Conservation (phyloP, 176 grass and related monocot genomes). For the Carex scoparia region DNA sequence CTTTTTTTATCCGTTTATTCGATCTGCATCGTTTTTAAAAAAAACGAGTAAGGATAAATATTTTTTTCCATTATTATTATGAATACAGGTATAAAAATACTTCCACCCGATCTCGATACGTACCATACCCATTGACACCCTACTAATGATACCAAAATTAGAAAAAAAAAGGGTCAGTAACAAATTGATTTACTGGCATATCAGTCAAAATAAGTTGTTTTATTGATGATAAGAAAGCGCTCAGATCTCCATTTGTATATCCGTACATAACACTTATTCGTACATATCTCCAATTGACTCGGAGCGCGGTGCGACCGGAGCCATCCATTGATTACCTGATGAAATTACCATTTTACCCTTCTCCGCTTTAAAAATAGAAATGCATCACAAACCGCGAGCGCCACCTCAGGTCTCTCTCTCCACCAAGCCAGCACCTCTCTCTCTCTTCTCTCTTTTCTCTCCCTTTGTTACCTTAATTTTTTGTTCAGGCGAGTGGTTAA, state of each 20-base stretch:
- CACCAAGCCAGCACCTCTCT: not conserved
- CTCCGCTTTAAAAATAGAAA: conserved; percentile 12
- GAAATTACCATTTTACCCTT: not conserved
- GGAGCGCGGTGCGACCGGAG: conserved; percentile 10
- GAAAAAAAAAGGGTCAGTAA: too few relatives aligned
- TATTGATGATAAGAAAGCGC: not conserved
- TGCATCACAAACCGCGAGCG: not conserved
- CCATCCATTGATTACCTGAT: not conserved
- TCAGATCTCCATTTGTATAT: not conserved
- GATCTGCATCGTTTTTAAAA: too few relatives aligned
- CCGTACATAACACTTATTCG: not conserved
- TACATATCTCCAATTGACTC: not conserved
- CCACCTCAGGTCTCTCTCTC: not conserved
- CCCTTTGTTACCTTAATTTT: not conserved
- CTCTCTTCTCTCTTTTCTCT: not conserved
- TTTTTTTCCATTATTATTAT: too few relatives aligned
- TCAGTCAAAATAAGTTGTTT: not conserved
- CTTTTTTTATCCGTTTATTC: too few relatives aligned
- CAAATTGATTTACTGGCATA: too few relatives aligned
- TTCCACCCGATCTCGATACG: too few relatives aligned
- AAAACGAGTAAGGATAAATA: too few relatives aligned
- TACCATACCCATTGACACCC: too few relatives aligned
- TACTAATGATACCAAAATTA: too few relatives aligned
- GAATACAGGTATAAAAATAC: too few relatives aligned
- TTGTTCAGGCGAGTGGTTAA: not conserved